phyloP scores from a whole-genome alignment of 2,329 filamentous ascomycete species.

The Chaetoscypha palmicola region DNA sequence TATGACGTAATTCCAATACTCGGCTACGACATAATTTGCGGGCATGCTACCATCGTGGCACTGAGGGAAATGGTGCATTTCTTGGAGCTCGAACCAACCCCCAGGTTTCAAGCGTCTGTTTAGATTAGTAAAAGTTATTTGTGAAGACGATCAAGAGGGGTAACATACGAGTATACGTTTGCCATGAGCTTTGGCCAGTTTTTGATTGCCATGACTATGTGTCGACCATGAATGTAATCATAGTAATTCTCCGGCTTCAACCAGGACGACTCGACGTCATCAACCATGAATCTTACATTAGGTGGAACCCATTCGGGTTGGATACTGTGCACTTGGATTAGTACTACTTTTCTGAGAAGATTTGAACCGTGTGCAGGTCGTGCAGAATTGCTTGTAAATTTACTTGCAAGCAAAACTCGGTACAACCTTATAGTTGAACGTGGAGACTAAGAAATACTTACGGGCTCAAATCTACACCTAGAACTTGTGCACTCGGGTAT shows the following conservation, averaged over 20 bases:
- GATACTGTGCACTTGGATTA: slow-evolving; percentile 30
- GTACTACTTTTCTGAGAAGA: no score
- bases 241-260: slow-evolving; percentile 47
- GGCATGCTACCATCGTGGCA: slow-evolving; percentile 37
- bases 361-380: no score
- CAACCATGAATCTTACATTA: slow-evolving; percentile 59
- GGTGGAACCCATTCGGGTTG: slow-evolving; percentile 51
- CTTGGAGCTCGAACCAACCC: slow-evolving; percentile 49
- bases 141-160: not conserved
- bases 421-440: not conserved
- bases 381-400: no score
- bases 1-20: slow-evolving; percentile 42
- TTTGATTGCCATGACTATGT: slow-evolving; percentile 48
- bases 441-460: not conserved
- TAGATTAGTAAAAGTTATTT: not conserved
- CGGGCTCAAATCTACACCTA: slow-evolving; percentile 50
- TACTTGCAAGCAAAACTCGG: not conserved
- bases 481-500: slow-evolving; percentile 39
- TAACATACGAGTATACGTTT: slow-evolving; percentile 40
- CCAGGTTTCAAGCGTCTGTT: slow-evolving; percentile 45
- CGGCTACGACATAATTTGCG: slow-evolving; percentile 36
- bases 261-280: slow-evolving; percentile 53
- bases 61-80: slow-evolving; percentile 44
- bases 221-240: slow-evolving; percentile 54
- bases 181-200: slow-evolving; percentile 46